A percentile compares a stretch with the other conserved stretches of the same genome.
These are phyloP conservation scores for Podila minutissima DNA, from an alignment of 192 early-diverging fungal genomes.

Conservation along the genomic window DNA sequence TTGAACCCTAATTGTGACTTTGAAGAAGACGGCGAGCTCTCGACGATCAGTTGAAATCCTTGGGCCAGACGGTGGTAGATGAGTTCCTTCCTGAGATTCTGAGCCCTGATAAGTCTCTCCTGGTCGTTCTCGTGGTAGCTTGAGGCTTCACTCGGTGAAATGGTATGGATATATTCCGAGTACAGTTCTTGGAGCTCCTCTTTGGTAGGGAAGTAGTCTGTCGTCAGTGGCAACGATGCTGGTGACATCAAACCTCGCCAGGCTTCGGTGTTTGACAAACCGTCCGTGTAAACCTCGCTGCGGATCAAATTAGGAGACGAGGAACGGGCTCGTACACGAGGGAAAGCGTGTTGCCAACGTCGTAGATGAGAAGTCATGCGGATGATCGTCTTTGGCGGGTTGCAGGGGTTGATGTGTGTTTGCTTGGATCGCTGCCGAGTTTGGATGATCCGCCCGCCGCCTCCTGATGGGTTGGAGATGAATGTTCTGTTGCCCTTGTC, in stretches of 20 bases:
- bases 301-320: conserved; percentile 58
- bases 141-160: conserved; percentile 64
- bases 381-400: conserved; percentile 64
- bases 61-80: conserved; percentile 90
- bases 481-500: conserved; percentile 40
- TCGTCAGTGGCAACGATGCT: conserved; percentile 93
- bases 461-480: conserved; percentile 30
- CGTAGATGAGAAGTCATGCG: conserved; percentile 72
- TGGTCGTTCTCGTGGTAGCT: conserved; percentile 54
- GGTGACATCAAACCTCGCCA: conserved; percentile 95
- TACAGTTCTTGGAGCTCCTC: conserved; percentile 78
- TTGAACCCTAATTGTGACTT: conserved; percentile 1
- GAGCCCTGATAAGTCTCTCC: conserved; percentile 47
- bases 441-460: conserved; percentile 36
- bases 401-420: conserved; percentile 74
- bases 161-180: conserved; percentile 80
- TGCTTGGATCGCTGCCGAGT: conserved; percentile 39
- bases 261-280: conserved; percentile 58
- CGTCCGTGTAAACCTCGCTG: conserved; percentile 64
- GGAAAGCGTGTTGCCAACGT: conserved; percentile 93
- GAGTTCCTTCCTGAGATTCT: conserved; percentile 81
- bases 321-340: conserved; percentile 19
- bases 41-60: conserved; percentile 89
- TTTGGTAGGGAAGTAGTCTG: conserved; percentile 79
- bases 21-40: conserved; percentile 1